These are phyloP conservation scores for Diddensiella caesifluorescens DNA, from an alignment of 805 yeast species.

Conservation along the genomic window DNA sequence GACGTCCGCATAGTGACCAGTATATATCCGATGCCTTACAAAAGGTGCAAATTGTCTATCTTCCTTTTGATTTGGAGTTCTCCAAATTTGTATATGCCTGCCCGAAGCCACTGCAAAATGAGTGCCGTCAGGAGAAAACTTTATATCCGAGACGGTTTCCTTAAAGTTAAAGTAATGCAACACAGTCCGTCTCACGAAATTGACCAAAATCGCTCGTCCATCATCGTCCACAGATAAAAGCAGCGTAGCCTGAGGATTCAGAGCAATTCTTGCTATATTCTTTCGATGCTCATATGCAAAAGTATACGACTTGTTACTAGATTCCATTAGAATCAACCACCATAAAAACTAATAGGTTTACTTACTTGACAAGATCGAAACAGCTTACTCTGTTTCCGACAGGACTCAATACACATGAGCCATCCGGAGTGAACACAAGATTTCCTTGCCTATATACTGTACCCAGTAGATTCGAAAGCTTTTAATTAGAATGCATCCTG, in stretches of 20 bases:
- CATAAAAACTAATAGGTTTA: not conserved
- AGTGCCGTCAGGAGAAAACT: constrained; percentile 84
- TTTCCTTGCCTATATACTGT: constrained; percentile 95
- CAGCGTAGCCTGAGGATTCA: constrained; percentile 77
- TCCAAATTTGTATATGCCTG: constrained; percentile 86
- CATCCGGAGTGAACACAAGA: constrained; percentile 78
- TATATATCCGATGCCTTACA: constrained; percentile 80
- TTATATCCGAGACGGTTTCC: constrained; percentile 64
- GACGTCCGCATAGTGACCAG: constrained; percentile 88
- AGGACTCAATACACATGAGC: constrained; percentile 76
- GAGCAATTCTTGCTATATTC: constrained; percentile 69
- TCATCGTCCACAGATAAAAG: constrained; percentile 80
- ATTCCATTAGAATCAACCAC: too few relatives aligned
- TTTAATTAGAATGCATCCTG: constrained; percentile 14
- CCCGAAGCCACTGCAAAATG: constrained; percentile 83
- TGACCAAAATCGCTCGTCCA: constrained; percentile 89
- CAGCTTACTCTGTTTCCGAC: constrained; percentile 91
- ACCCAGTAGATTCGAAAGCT: constrained; percentile 84
- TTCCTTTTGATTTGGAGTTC: constrained; percentile 71
- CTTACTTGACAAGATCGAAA: constrained; percentile 66
- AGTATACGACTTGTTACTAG: constrained; percentile 69
- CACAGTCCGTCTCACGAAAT: constrained; percentile 75
- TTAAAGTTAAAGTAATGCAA: constrained; percentile 92
- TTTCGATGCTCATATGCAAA: constrained; percentile 90
- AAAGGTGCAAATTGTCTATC: constrained; percentile 96